Evolutionary conservation across 2,329 filamentous ascomycete genomes (phyloP), one percentile per base, ranked within the genome.

Genomic region (Epichloe aotearoae): DNA sequence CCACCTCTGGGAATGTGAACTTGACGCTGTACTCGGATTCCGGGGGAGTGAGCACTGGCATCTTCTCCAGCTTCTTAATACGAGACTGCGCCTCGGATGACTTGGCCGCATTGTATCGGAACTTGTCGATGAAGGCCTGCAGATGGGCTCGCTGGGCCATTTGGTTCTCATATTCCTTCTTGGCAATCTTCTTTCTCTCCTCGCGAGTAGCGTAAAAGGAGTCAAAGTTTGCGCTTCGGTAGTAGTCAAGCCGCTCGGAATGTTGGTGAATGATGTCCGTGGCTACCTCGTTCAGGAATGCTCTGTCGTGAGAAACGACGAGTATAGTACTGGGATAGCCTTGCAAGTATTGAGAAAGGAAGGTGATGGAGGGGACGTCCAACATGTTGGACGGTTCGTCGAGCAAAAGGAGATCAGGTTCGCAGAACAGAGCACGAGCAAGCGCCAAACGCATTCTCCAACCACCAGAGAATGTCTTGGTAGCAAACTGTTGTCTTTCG

Each of bases 381-480:
- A 98, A 89, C 91, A 97, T 97, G 82, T 97, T 97, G 51, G 91
- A 97, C 72, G 93, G 93, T 82, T 98, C 93, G 74, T 98, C 93
- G 59, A 98, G 88, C 66, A 98, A 78, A 53, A 98, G 73, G 49
- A 98, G 75, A 70, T 98, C 93, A 42, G 93, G 93, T 67, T 98
- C 93, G 72, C 93, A 98, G 75, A 98, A 98, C 37, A 98, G 79
- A 14, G 93, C 93, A 77, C 93, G 78, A 12, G 93, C 93, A 55
- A 98, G 77, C 14, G 93, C 93, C 62, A 98, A 73, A 74, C 93
- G 85, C 93, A 98, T 98, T 70, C 93, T 83, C 93, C 93, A 98
- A 85, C 93, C 93, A 77, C 93, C 93, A 49, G 93, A 98, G 72
- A 98, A 98, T 5, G 91, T 97, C 76, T 88, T 97, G 50, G 93